Evolutionary conservation across 495 filamentous ascomycete species (phyloP), one percentile per base, ranked within the genome.

Genomic region (Hypoxylon intermedium): DNA sequence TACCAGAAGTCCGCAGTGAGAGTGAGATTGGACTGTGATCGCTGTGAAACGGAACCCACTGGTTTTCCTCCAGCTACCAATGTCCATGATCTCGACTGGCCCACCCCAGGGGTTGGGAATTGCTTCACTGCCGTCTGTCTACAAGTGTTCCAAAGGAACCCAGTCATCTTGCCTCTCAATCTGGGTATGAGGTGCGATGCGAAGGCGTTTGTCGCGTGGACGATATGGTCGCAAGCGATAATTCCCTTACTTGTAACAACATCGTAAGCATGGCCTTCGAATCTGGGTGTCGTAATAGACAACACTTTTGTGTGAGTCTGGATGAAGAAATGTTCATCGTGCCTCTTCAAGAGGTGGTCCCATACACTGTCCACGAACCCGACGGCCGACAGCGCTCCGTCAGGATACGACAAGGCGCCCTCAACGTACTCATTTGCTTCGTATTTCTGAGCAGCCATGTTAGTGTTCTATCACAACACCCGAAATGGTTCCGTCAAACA

Each of bases 181-280:
- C 75, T 73, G 0, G 80, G 76, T 18, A 82, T 63, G 11, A 82
- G 72, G 34, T 80, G 74, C 0, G 77, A 54, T 5, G 77, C 68
- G 56, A 75, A 76, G 26, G 67, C 81, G 48, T 83, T 82, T 19
- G 77, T 82, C 18, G 78, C 75, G 60, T 80, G 77, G n/a, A 85
- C 54, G 23, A 83, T 55, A 40, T 78, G 71, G 12, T 51, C 64
- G 6, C 79, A 72, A 6, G 54, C 54, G 37, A 79, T 74, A 5
- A 30, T 37, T 9, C 77, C 76, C 5, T 72, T 71, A 0, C 67
- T 26, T 0, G 79, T 81, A 0, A 48, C 46, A 9, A 79, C 45
- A 21, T 57, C 53, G 53, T 74, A 81, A 1, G 69, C 65, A 13
- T 60, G 31, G 13, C 13, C 6, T 9, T 9, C 11, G 12, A 12